A percentile compares a stretch with the other conserved stretches of the same genome.
phyloP scores from a whole-genome alignment of 2,329 filamentous ascomycete species.

The Mycosphaerella arachidis region DNA sequence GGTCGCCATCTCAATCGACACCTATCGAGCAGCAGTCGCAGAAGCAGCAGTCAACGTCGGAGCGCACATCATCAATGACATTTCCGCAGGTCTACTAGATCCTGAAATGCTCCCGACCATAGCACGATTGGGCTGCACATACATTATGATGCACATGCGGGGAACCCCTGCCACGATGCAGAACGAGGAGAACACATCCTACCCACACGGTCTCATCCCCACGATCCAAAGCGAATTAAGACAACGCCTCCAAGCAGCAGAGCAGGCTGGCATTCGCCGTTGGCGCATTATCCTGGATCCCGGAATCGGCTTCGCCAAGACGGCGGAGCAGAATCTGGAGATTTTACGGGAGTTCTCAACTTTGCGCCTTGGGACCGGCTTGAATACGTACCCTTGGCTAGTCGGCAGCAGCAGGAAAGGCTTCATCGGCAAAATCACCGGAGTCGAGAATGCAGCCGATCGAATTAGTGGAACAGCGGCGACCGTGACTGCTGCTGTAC shows the following conservation, averaged over 20 bases:
- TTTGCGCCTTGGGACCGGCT: conserved; percentile 46
- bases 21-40: conserved; percentile 82
- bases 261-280: conserved; percentile 74
- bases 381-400: conserved; percentile 76
- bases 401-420: conserved; percentile 83
- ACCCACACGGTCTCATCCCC: conserved; percentile 63
- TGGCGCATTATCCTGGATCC: conserved; percentile 97
- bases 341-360: conserved; percentile 69
- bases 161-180: conserved; percentile 81
- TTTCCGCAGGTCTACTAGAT: conserved; percentile 78
- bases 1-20: conserved; percentile 83
- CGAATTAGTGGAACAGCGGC: conserved; percentile 83
- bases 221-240: conserved; percentile 65
- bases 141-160: conserved; percentile 90
- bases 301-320: conserved; percentile 91
- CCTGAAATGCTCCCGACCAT: conserved; percentile 75
- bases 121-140: conserved; percentile 70
- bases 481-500: conserved; percentile 77
- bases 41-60: conserved; percentile 70
- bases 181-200: conserved; percentile 50
- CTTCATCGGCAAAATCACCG: conserved; percentile 81
- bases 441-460: conserved; percentile 64
- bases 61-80: conserved; percentile 91
- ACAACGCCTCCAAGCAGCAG: conserved; percentile 66
- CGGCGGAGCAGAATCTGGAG: conserved; percentile 71